Conservation (phyloP, 2,329 filamentous ascomycete genomes). For the Alternaria sp. region DNA sequence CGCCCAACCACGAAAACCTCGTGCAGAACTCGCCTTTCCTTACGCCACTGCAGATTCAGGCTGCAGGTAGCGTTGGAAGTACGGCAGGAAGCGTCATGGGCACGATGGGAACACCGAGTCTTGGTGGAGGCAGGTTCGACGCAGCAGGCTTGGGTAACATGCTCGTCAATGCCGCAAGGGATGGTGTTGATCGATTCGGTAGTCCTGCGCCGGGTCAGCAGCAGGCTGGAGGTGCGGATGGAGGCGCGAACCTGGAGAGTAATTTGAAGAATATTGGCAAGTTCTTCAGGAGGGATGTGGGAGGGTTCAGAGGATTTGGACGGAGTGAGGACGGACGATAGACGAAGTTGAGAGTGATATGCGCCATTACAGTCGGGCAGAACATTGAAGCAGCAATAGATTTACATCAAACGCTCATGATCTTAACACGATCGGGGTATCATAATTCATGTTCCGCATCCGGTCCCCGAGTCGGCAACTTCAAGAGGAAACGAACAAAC, state of each 20-base stretch:
- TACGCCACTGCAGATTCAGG: constrained; percentile 47
- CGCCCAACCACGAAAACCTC: constrained; percentile 72
- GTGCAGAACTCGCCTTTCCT: constrained; percentile 47
- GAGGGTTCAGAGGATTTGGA: constrained; percentile 54
- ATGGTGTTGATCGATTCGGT: constrained; percentile 81
- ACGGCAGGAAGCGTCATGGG: constrained; percentile 52
- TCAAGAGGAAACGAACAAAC: not conserved
- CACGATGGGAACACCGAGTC: constrained; percentile 47
- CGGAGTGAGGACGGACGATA: constrained; percentile 43
- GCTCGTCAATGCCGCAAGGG: constrained; percentile 84
- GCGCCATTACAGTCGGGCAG: not conserved
- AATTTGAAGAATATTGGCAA: constrained; percentile 96
- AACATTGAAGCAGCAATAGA: not conserved
- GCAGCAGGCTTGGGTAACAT: constrained; percentile 84
- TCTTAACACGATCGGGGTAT: constrained; percentile 4
- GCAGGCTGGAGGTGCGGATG: constrained; percentile 35
- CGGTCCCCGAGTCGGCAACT: not conserved
- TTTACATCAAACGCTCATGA: not conserved
- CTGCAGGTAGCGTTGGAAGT: constrained; percentile 51
- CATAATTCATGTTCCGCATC: not conserved
- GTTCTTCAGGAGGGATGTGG: constrained; percentile 90
- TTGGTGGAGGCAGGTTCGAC: constrained; percentile 69
- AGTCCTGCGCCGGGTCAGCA: constrained; percentile 54
- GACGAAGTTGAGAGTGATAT: not conserved
- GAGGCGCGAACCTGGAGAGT: constrained; percentile 79